Evolutionary conservation across 1,284 basidiomycete genomes (phyloP).

Genomic region (Mycosarcoma maydis): DNA sequence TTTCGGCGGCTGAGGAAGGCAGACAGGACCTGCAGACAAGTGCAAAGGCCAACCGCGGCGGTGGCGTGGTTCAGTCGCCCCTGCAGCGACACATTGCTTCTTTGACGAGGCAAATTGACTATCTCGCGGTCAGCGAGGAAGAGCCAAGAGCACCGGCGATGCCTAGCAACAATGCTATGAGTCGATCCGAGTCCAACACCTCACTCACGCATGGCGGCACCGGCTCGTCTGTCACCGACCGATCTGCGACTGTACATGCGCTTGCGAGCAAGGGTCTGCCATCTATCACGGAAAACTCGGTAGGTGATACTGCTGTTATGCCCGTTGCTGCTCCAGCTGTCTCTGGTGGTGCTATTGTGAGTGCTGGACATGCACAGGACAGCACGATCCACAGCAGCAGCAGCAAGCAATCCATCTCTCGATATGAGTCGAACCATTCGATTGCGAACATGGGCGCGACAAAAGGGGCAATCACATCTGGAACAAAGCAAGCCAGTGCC

Average conservation of each 20-base stretch:
- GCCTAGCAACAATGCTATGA: constrained; percentile 3
- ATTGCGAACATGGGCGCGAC: constrained; percentile 17
- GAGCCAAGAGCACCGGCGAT: background rate
- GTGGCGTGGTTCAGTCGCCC: constrained; percentile 22
- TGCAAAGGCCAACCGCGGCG: constrained; percentile 16
- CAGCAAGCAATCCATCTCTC: background rate
- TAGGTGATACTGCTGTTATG: constrained; percentile 34
- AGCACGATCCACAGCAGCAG: background rate
- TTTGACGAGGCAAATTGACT: constrained; percentile 28
- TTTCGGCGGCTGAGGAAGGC: constrained; percentile 17
- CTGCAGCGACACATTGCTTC: constrained; percentile 51
- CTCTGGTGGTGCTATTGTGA: background rate
- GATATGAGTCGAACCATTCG: constrained; percentile 13
- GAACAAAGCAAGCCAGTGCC: background rate
- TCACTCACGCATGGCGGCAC: background rate
- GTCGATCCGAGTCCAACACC: constrained; percentile 12
- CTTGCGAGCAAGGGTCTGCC: constrained; percentile 12
- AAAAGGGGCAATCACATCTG: constrained; percentile 9
- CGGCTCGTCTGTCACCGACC: constrained; percentile 5
- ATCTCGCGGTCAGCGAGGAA: constrained; percentile 1
- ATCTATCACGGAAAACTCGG: constrained; percentile 39
- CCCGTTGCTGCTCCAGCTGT: constrained; percentile 16
- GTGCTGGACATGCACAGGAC: background rate
- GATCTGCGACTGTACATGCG: background rate
- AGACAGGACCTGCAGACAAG: constrained; percentile 37